Evolutionary conservation across 31 red algal species (phyloP).

Genomic region (Pterothamnion heteromorphum): DNA sequence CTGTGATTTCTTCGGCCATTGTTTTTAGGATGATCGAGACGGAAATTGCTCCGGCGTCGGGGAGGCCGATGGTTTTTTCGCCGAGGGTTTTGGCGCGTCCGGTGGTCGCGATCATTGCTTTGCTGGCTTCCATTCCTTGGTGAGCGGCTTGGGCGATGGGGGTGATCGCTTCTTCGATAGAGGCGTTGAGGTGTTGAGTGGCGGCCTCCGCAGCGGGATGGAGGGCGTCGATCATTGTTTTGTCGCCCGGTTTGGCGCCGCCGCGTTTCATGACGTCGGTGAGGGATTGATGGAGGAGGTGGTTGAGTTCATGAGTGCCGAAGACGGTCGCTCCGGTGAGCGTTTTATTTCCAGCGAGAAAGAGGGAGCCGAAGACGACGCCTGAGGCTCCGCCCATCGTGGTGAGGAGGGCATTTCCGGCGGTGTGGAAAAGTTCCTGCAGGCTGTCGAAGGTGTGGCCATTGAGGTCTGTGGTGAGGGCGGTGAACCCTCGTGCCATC

Average conservation of each 20-base stretch:
- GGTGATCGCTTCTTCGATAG: background rate
- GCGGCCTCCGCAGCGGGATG: background rate
- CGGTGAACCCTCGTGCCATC: background rate
- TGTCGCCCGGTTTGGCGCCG: background rate
- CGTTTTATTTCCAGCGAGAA: background rate
- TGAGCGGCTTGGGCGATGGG: background rate
- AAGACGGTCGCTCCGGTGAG: background rate
- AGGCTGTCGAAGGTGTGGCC: background rate
- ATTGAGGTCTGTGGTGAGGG: background rate
- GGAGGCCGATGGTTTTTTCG: background rate
- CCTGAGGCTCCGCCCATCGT: background rate
- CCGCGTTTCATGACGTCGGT: background rate
- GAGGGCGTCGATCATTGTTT: background rate
- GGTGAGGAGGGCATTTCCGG: background rate
- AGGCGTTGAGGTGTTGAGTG: background rate
- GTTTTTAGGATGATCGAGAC: background rate
- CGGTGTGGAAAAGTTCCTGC: background rate
- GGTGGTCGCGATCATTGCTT: background rate
- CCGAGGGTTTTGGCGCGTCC: background rate
- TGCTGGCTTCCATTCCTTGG: background rate
- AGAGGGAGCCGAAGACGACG: background rate
- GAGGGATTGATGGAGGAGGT: background rate
- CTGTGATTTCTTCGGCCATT: too few species aligned
- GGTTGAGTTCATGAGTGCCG: background rate
- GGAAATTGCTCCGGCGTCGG: background rate